Percentiles rank a stretch among this genome's conserved stretches.
These are phyloP conservation scores for Coleophoma eucalyptorum DNA, from an alignment of 2,329 filamentous ascomycete species.

Conservation along the genomic window DNA sequence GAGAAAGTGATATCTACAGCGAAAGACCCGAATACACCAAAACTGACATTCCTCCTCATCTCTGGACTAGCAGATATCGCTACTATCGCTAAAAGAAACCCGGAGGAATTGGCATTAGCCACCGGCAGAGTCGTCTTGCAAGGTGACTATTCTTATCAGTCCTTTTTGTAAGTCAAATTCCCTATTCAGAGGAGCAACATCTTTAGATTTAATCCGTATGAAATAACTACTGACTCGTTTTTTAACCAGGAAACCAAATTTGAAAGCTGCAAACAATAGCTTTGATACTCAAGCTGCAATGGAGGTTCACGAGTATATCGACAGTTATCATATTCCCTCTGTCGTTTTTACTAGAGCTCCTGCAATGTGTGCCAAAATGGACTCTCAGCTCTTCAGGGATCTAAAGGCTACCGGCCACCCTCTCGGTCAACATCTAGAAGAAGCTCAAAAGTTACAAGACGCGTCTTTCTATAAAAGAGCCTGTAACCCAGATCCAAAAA, in stretches of 20 bases:
- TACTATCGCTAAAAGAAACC: constrained; percentile 9
- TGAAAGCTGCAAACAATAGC: constrained; percentile 18
- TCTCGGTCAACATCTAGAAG: constrained; percentile 16
- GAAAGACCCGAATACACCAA: constrained; percentile 8
- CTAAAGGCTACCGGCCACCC: constrained; percentile 13
- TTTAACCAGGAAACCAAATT: no score
- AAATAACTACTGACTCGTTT: constrained; percentile 2
- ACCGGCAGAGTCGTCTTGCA: constrained; percentile 16
- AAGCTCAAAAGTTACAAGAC: constrained; percentile 17
- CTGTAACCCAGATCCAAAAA: constrained; percentile 5
- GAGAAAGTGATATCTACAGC: no score
- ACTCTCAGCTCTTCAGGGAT: constrained; percentile 11
- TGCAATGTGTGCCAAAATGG: constrained; percentile 14
- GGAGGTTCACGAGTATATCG: constrained; percentile 15
- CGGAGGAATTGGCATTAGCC: constrained; percentile 7
- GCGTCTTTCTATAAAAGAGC: constrained; percentile 16
- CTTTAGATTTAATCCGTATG: no score
- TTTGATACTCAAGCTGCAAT: constrained; percentile 15
- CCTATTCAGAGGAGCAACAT: no score
- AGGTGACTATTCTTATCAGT: constrained; percentile 23
- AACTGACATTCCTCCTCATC: constrained; percentile 19
- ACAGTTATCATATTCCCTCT: constrained; percentile 12
- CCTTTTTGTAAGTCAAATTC: no score
- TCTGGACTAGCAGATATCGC: constrained; percentile 21
- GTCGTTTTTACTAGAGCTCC: constrained; percentile 19